These are phyloP conservation scores for Naematelia aurantialba DNA, from an alignment of 768 basidiomycete species.

Conservation along the genomic window DNA sequence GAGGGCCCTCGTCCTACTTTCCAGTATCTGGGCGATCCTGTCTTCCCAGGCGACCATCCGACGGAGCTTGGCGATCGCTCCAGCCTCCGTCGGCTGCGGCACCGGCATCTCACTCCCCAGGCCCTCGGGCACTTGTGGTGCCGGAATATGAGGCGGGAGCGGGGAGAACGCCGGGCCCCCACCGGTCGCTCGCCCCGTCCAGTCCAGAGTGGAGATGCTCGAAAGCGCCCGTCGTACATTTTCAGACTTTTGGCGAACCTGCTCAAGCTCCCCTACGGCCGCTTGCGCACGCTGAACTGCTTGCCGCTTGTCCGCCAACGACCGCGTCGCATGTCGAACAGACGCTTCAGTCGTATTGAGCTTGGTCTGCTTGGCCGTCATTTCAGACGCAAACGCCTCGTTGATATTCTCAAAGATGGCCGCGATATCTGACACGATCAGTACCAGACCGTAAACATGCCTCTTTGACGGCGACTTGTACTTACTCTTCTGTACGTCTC, in stretches of 20 bases:
- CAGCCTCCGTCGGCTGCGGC: constrained; percentile 40
- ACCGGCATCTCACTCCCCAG: constrained; percentile 52
- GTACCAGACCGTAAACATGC: neutral
- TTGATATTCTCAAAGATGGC: constrained; percentile 74
- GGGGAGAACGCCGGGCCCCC: neutral
- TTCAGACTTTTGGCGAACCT: constrained; percentile 70
- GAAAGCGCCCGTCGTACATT: constrained; percentile 86
- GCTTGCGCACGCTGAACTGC: constrained; percentile 73
- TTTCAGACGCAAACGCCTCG: constrained; percentile 73
- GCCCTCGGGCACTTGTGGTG: constrained; percentile 48
- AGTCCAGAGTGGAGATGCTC: constrained; percentile 6
- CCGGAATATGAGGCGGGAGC: neutral
- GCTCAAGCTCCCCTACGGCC: constrained; percentile 72
- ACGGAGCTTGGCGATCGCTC: constrained; percentile 66
- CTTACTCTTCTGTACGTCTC: constrained; percentile 57
- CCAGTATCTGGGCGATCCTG: constrained; percentile 70
- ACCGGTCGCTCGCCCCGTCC: constrained; percentile 59
- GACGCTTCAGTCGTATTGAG: constrained; percentile 84
- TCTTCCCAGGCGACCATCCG: constrained; percentile 79
- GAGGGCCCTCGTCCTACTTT: constrained; percentile 63
- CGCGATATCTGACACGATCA: constrained; percentile 69
- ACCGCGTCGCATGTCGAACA: constrained; percentile 80
- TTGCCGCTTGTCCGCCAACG: constrained; percentile 83
- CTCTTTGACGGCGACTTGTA: too few relatives aligned
- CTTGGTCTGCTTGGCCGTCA: constrained; percentile 77